phyloP scores from a whole-genome alignment of 2,329 filamentous ascomycete species.

The Niveomyces coronatus region DNA sequence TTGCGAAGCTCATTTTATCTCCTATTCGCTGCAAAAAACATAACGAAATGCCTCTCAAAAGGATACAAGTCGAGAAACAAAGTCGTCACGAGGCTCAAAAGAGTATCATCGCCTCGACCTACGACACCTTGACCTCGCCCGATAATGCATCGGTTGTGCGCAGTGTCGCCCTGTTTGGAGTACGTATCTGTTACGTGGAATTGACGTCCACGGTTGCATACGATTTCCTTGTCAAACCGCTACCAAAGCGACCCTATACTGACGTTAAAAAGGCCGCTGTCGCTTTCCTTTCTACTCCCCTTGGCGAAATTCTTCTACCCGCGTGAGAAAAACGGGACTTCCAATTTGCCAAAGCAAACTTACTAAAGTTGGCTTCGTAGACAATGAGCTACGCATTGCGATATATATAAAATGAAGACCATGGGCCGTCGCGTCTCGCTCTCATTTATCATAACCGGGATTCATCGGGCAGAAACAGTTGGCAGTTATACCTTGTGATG shows the following conservation, averaged over 20 bases:
- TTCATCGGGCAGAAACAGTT: no score
- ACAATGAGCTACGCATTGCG: conserved; percentile 9
- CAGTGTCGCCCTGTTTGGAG: conserved; percentile 57
- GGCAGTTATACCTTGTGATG: no score
- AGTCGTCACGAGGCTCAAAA: conserved; percentile 30
- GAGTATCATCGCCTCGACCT: conserved; percentile 47
- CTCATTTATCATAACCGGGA: no score
- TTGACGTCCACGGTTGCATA: background rate
- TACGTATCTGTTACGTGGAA: conserved; percentile 30
- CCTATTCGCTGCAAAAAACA: background rate
- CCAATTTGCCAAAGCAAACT: background rate
- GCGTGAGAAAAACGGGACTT: conserved; percentile 33
- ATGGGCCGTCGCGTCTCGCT: no score
- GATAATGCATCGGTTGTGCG: conserved; percentile 61
- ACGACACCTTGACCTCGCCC: conserved; percentile 51
- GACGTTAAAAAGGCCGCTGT: conserved; percentile 42
- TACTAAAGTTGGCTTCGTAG: conserved; percentile 1
- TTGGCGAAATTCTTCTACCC: conserved; percentile 57
- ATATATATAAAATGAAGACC: no score
- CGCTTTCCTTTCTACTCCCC: conserved; percentile 56
- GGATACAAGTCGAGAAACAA: conserved; percentile 40
- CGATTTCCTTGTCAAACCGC: background rate
- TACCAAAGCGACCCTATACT: conserved; percentile 8
- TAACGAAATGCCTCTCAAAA: conserved; percentile 52
- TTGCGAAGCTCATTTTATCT: no score